Evolutionary conservation across 2,329 filamentous ascomycete genomes (phyloP), one percentile per base, ranked within the genome.

Genomic region (Colletotrichum scovillei): DNA sequence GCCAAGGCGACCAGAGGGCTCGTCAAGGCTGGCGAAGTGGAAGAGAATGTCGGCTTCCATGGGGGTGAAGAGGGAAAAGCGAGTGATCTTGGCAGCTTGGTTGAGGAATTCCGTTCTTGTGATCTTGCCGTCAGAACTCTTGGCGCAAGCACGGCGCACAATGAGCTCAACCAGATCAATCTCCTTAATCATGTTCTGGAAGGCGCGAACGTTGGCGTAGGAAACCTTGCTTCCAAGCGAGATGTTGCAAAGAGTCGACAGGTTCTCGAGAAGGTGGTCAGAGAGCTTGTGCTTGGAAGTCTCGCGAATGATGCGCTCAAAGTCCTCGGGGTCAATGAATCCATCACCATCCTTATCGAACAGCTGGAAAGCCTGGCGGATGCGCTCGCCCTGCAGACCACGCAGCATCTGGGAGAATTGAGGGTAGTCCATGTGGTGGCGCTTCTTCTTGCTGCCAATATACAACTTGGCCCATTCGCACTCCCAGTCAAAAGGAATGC

Each of bases 21-120:
- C 93, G 80, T 98, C 95, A 67, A 98, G 88, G 75, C 95, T 94
- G 74, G 97, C 97, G 83, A 99, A 99, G 86, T 98, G 97, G 88
- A 99, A 99, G 53, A 99, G 90, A 75, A 99, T 98, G 80, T 99
- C 97, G 53, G 96, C 95, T 84, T 99, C 97, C 95, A 98, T 98
- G 14, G 97, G 97, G 0, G 97, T 98, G 84, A 98, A 98, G 46
- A 97, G 90, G 14, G 95, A 97, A 87, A 98, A 99, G 75, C 97
- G 92, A 28, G 96, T 97, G 79, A 97, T 92, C 76, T 92, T 92
- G 57, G 96, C 93, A 12, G 97, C 96, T 86, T 98, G 95, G 83
- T 98, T 96, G 75, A 98, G 86, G 85, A 99, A 99, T 80, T 98
- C 97, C 56, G 95, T 90, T 65, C 95, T 91, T 5, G 96, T 98